These are phyloP conservation scores for Phytophthora sojae DNA, from an alignment of 352 stramenopile species.

Conservation along the genomic window DNA sequence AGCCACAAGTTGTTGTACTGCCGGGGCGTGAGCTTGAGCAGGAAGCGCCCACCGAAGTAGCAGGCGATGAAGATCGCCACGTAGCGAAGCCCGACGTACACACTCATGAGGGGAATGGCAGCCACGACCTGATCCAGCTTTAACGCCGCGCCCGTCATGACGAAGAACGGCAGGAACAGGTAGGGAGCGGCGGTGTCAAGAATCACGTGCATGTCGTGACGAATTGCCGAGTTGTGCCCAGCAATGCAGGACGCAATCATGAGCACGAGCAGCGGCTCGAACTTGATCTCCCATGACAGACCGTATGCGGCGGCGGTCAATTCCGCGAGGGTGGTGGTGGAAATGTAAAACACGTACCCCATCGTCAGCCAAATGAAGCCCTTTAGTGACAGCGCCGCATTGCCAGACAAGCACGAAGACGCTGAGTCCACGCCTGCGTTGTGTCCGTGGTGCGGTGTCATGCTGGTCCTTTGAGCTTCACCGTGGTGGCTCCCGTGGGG, in stretches of 20 bases:
- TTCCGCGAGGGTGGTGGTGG: slow-evolving; percentile 32
- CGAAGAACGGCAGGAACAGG: slow-evolving; percentile 79
- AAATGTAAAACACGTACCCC: slow-evolving; percentile 70
- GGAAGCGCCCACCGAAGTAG: slow-evolving; percentile 62
- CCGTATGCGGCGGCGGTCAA: slow-evolving; percentile 43
- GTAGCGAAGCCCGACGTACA: slow-evolving; percentile 67
- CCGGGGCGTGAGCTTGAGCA: slow-evolving; percentile 59
- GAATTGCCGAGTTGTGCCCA: slow-evolving; percentile 60
- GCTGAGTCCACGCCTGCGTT: slow-evolving; percentile 43
- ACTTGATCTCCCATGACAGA: too few species aligned
- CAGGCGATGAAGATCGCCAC: slow-evolving; percentile 69
- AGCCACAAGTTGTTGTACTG: slow-evolving; percentile 83
- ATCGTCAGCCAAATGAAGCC: slow-evolving; percentile 72
- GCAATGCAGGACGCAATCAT: slow-evolving; percentile 52
- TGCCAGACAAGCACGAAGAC: background rate
- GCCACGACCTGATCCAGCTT: slow-evolving; percentile 71
- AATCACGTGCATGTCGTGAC: slow-evolving; percentile 82
- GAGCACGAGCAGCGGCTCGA: slow-evolving; percentile 71
- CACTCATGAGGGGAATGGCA: slow-evolving; percentile 68
- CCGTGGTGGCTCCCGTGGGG: slow-evolving; percentile 7
- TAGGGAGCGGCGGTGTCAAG: slow-evolving; percentile 69
- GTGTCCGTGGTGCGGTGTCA: slow-evolving; percentile 48
- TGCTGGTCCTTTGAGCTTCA: slow-evolving; percentile 16
- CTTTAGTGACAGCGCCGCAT: background rate
- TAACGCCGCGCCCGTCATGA: slow-evolving; percentile 71